A percentile compares a stretch with the other conserved stretches of the same genome.
Evolutionary conservation across 2,329 filamentous ascomycete genomes (phyloP).

Genomic region (Xylaria sp.): DNA sequence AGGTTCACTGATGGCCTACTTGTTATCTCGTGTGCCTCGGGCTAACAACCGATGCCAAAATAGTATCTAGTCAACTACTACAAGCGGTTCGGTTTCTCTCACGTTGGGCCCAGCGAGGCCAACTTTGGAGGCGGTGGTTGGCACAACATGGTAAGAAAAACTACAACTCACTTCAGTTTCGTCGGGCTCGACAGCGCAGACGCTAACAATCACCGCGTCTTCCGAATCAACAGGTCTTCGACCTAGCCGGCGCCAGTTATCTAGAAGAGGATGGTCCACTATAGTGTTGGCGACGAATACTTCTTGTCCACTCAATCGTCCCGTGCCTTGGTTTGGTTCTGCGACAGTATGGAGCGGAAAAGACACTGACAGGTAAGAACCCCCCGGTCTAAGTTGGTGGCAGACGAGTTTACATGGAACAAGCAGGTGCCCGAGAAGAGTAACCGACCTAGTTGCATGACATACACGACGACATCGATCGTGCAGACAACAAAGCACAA

Average conservation of each 20-base stretch:
- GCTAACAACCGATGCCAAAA: background rate
- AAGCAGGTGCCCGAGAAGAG: background rate
- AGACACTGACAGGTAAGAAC: too few relatives aligned
- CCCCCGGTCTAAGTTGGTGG: too few relatives aligned
- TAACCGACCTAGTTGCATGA: background rate
- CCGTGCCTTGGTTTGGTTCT: too few relatives aligned
- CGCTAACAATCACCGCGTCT: background rate
- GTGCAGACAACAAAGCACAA: background rate
- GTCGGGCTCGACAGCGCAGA: background rate
- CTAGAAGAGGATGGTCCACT: too few relatives aligned
- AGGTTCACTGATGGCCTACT: background rate
- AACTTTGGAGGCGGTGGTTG: slow-evolving; percentile 80
- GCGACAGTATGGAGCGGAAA: too few relatives aligned
- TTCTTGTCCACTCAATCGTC: too few relatives aligned
- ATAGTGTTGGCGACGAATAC: too few relatives aligned
- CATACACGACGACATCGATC: background rate
- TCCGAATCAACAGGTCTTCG: slow-evolving; percentile 7
- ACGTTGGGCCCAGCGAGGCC: slow-evolving; percentile 70
- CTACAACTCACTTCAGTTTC: background rate
- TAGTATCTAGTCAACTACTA: slow-evolving; percentile 76
- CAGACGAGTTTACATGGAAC: background rate
- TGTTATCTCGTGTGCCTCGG: background rate
- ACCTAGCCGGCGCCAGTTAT: background rate
- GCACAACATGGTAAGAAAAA: slow-evolving; percentile 74
- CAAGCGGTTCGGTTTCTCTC: slow-evolving; percentile 73